Evolutionary conservation across 345 rosid species (phyloP).

Genomic region (Atalantia buxifolia): DNA sequence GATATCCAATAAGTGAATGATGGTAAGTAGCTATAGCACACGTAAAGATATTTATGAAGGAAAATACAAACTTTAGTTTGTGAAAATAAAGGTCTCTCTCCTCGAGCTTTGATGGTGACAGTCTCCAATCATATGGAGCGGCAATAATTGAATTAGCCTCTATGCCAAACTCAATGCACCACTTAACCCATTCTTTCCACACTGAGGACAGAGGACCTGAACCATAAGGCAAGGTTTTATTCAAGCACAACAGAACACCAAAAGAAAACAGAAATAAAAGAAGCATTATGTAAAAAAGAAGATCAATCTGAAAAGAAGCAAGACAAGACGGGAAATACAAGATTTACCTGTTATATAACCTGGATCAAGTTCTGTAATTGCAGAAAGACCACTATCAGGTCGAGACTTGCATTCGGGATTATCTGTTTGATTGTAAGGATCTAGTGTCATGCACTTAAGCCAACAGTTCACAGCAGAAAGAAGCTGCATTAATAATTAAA

Average conservation of each 20-base stretch:
- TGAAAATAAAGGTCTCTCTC: slow-evolving; percentile 98
- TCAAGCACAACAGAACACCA: slow-evolving; percentile 1
- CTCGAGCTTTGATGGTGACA: slow-evolving; percentile 91
- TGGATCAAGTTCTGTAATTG: slow-evolving; percentile 96
- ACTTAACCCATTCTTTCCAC: slow-evolving; percentile 99
- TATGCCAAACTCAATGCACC: slow-evolving; percentile 97
- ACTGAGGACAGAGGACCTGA: slow-evolving; percentile 96
- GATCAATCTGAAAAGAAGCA: background rate
- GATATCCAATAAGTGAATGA: background rate
- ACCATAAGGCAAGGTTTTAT: slow-evolving; percentile 10
- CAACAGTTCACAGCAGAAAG: slow-evolving; percentile 98
- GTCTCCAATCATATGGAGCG: slow-evolving; percentile 97
- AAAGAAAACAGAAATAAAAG: slow-evolving; percentile 7
- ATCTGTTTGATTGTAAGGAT: slow-evolving; percentile 95
- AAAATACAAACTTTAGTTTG: slow-evolving; percentile 76
- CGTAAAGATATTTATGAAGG: background rate
- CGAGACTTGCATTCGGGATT: slow-evolving; percentile 96
- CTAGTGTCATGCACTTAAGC: slow-evolving; percentile 91
- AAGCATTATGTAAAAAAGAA: background rate
- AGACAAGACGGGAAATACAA: background rate
- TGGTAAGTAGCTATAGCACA: background rate
- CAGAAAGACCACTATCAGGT: slow-evolving; percentile 95
- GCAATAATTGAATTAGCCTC: slow-evolving; percentile 94
- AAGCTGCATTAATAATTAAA: slow-evolving; percentile 44
- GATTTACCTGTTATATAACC: slow-evolving; percentile 80